A percentile compares a stretch with the other conserved stretches of the same genome.
These are phyloP conservation scores for Sporisorium sorghi DNA, from an alignment of 1,284 basidiomycete species.

Conservation along the genomic window DNA sequence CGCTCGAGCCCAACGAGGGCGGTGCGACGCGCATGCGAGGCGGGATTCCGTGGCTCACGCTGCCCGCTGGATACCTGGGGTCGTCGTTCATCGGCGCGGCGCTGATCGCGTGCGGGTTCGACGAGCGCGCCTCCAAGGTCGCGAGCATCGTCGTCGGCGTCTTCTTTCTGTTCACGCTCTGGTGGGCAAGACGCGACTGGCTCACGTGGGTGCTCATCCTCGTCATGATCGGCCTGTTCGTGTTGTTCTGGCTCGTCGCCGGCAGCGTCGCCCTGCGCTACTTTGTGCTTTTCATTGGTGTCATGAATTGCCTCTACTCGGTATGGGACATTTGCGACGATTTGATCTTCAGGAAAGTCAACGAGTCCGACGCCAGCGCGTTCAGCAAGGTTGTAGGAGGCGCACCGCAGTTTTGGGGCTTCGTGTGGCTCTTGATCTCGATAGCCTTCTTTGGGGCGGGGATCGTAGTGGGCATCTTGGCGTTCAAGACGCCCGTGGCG, in stretches of 20 bases:
- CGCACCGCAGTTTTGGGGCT: conserved; percentile 72
- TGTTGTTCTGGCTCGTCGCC: conserved; percentile 56
- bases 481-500: conserved; percentile 61
- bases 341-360: conserved; percentile 78
- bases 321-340: conserved; percentile 75
- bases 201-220: conserved; percentile 71
- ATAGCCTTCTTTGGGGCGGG: conserved; percentile 84
- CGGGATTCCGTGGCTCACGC: conserved; percentile 84
- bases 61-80: conserved; percentile 80
- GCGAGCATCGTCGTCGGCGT: conserved; percentile 83
- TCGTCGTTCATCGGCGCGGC: conserved; percentile 82
- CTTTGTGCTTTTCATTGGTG: conserved; percentile 85
- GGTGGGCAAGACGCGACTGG: conserved; percentile 83
- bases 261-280: conserved; percentile 68
- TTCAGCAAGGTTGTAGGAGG: conserved; percentile 87
- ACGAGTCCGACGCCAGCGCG: conserved; percentile 88
- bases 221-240: conserved; percentile 60
- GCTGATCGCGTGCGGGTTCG: conserved; percentile 88
- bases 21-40: conserved; percentile 93
- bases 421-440: conserved; percentile 88
- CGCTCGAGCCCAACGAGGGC: conserved; percentile 78
- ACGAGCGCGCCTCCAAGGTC: conserved; percentile 91
- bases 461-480: conserved; percentile 73
- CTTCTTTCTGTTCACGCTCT: conserved; percentile 91
- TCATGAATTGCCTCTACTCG: conserved; percentile 67